Conservation (phyloP, 257 asterid species). For the Solanum tacnaense region DNA sequence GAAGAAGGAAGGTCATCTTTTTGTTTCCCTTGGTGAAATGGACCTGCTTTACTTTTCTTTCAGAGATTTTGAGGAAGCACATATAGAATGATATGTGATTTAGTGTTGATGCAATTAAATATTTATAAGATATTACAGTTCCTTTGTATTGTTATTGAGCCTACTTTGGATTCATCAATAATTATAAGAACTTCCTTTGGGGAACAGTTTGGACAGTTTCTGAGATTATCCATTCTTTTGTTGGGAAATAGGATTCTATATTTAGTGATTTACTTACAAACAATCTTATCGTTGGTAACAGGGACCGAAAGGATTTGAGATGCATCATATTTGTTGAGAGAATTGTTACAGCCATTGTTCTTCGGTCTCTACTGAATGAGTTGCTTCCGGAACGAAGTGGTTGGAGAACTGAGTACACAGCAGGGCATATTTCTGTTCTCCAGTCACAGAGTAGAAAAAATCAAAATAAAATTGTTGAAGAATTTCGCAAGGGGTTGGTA, state of each 20-base stretch:
- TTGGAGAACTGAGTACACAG: slow-evolving; percentile 67
- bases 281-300: neutral
- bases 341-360: slow-evolving; percentile 63
- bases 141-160: neutral
- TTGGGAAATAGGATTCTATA: neutral
- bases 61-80: neutral
- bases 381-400: slow-evolving; percentile 40
- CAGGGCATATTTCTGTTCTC: slow-evolving; percentile 35
- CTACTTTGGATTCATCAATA: neutral
- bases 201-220: neutral
- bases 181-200: neutral
- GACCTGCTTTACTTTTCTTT: neutral
- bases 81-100: neutral
- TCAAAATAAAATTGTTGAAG: slow-evolving; percentile 49
- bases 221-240: neutral
- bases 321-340: slow-evolving; percentile 83
- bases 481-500: slow-evolving; percentile 48
- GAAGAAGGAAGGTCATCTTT: neutral
- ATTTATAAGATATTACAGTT: neutral
- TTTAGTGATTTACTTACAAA: neutral
- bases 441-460: slow-evolving; percentile 55
- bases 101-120: neutral
- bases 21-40: neutral
- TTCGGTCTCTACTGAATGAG: slow-evolving; percentile 49
- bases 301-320: slow-evolving; percentile 61